phyloP scores from a whole-genome alignment of 2,329 filamentous ascomycete genomes.

The Cytospora piceicola region DNA sequence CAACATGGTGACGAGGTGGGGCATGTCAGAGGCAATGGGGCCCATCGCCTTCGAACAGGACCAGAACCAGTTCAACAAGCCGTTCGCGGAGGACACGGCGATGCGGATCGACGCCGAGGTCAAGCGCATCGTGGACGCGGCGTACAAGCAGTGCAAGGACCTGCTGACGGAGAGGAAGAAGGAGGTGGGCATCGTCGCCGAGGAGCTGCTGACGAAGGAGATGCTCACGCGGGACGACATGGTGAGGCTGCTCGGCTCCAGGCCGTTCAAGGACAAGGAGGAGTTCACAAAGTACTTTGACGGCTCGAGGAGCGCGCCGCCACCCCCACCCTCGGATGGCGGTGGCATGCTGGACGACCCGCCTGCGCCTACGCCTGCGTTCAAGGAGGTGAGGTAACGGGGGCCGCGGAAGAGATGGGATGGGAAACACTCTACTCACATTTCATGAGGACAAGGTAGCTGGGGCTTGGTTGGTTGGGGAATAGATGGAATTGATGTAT shows the following conservation, averaged over 20 bases:
- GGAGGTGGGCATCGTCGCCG: constrained; percentile 86
- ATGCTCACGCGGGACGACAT: constrained; percentile 90
- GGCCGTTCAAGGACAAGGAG: constrained; percentile 81
- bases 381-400: constrained; percentile 36
- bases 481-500: not conserved
- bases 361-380: constrained; percentile 41
- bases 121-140: constrained; percentile 85
- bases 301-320: constrained; percentile 59
- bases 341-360: constrained; percentile 47
- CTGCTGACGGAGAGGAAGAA: constrained; percentile 84
- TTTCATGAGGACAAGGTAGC: not conserved
- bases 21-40: constrained; percentile 94
- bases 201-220: constrained; percentile 92
- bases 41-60: constrained; percentile 89
- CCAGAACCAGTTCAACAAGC: constrained; percentile 84
- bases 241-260: constrained; percentile 80
- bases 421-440: constrained; percentile 23
- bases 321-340: constrained; percentile 55
- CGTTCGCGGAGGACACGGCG: constrained; percentile 92
- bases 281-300: constrained; percentile 95
- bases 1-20: constrained; percentile 99
- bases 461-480: not conserved
- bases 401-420: not conserved
- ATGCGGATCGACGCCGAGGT: constrained; percentile 92
- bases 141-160: constrained; percentile 86